These are phyloP conservation scores for Metschnikowia lachancei DNA, from an alignment of 805 yeast species.

Conservation along the genomic window DNA sequence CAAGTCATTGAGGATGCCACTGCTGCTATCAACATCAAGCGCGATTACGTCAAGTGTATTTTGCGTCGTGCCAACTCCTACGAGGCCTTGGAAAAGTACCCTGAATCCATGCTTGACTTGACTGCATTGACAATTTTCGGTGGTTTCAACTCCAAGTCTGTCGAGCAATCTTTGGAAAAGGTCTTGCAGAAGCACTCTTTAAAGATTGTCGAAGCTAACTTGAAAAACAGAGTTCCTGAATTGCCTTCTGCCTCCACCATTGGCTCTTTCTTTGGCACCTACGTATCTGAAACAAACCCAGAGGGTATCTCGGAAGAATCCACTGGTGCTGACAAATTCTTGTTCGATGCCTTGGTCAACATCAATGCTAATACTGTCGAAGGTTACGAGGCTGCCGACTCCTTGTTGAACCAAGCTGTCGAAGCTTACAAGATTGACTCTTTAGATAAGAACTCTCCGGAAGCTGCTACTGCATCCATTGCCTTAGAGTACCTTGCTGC, in stretches of 20 bases:
- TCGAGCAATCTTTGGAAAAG: constrained; percentile 82
- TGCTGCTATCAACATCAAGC: constrained; percentile 78
- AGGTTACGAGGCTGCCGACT: constrained; percentile 61
- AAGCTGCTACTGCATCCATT: constrained; percentile 50
- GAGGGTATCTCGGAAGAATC: constrained; percentile 49
- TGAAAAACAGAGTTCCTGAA: constrained; percentile 48
- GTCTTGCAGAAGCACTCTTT: constrained; percentile 79
- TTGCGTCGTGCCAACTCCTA: constrained; percentile 91
- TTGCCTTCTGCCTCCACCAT: constrained; percentile 83
- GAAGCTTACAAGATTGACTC: constrained; percentile 40
- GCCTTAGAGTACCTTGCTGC: constrained; percentile 85
- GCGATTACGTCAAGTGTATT: constrained; percentile 87
- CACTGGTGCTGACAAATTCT: constrained; percentile 60
- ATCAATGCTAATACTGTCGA: constrained; percentile 51
- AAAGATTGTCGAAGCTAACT: constrained; percentile 61
- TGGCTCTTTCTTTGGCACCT: constrained; percentile 87
- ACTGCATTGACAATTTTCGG: constrained; percentile 86
- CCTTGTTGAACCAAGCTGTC: constrained; percentile 57
- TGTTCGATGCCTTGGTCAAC: constrained; percentile 63
- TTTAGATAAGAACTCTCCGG: constrained; percentile 34
- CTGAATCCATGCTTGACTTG: constrained; percentile 86
- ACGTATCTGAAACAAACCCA: constrained; percentile 53
- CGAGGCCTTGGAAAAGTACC: constrained; percentile 73
- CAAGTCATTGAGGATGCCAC: constrained; percentile 88
- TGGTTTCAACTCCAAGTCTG: constrained; percentile 72